phyloP scores from a whole-genome alignment of 2,329 filamentous ascomycete species.

The Botryosphaeria dothidea region DNA sequence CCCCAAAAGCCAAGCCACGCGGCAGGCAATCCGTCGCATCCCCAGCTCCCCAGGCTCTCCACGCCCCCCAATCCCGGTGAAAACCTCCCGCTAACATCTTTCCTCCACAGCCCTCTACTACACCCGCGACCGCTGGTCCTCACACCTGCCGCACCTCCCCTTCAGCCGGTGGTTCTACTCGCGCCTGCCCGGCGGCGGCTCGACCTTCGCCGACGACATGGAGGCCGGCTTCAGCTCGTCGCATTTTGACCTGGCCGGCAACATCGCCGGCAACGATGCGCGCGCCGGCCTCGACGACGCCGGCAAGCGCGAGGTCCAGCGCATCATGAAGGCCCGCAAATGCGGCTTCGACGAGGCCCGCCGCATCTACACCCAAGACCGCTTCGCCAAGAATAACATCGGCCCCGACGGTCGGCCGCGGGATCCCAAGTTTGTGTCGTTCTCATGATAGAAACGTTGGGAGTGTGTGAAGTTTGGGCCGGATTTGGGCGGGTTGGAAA shows the following conservation, averaged over 20 bases:
- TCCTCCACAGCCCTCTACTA: conserved; percentile 67
- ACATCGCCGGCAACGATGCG: conserved; percentile 76
- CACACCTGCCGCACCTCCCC: conserved; percentile 56
- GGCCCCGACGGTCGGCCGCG: conserved; percentile 81
- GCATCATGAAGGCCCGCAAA: conserved; percentile 84
- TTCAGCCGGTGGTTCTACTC: conserved; percentile 68
- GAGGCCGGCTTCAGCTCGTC: conserved; percentile 82
- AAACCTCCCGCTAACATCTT: conserved; percentile 22
- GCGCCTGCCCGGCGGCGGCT: conserved; percentile 60
- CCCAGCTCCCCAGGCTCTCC: neutral
- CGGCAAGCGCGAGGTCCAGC: conserved; percentile 78
- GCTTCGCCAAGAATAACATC: conserved; percentile 86
- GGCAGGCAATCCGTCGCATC: neutral
- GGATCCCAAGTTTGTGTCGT: conserved; percentile 95
- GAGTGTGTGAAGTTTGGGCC: no score
- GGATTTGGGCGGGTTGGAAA: no score
- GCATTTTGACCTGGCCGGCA: conserved; percentile 79
- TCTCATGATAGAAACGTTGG: conserved; percentile 65
- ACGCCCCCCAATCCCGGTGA: conserved; percentile 20
- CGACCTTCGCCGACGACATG: conserved; percentile 73
- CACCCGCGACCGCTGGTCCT: conserved; percentile 76
- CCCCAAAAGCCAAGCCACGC: conserved; percentile 11
- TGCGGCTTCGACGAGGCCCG: conserved; percentile 91
- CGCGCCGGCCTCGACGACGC: conserved; percentile 78
- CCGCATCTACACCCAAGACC: conserved; percentile 79